Evolutionary conservation across 2,329 filamentous ascomycete species (phyloP).

Genomic region (Colletotrichum nymphaeae): DNA sequence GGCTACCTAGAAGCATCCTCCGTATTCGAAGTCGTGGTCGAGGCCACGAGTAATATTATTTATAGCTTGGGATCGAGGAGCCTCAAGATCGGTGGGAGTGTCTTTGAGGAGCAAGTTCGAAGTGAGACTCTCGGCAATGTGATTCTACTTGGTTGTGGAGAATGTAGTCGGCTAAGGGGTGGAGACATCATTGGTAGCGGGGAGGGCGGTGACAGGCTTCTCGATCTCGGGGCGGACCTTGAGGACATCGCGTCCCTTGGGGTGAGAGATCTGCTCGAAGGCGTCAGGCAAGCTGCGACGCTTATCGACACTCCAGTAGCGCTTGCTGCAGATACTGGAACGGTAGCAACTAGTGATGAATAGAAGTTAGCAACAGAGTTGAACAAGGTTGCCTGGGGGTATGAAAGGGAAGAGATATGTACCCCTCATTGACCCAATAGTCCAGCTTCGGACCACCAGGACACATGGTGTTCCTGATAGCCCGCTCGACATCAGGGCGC

Average conservation of each 20-base stretch:
- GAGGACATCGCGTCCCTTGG: not conserved
- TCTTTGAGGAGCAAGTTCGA: not conserved
- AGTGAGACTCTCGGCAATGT: not conserved
- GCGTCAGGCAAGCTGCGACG: not conserved
- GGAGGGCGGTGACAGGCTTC: not conserved
- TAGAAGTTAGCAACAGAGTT: not conserved
- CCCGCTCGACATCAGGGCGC: constrained; percentile 10
- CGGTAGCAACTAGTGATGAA: constrained; percentile 14
- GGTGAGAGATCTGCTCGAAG: not conserved
- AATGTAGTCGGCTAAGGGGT: not conserved
- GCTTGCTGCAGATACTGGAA: constrained; percentile 9
- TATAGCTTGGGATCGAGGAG: too few relatives aligned
- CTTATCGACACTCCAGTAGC: not conserved
- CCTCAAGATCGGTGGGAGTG: not conserved
- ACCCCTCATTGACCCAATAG: constrained; percentile 20
- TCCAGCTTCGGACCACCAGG: not conserved
- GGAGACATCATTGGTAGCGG: not conserved
- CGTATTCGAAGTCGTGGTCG: too few relatives aligned
- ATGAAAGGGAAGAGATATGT: not conserved
- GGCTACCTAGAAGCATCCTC: too few relatives aligned
- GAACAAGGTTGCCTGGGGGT: not conserved
- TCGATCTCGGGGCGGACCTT: not conserved
- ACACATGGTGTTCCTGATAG: constrained; percentile 14
- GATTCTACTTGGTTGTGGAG: not conserved
- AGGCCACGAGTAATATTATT: too few relatives aligned